A percentile compares a stretch with the other conserved stretches of the same genome.
Conservation (phyloP, 371 early-diverging fungal species). For the Nematocida homosporus region DNA sequence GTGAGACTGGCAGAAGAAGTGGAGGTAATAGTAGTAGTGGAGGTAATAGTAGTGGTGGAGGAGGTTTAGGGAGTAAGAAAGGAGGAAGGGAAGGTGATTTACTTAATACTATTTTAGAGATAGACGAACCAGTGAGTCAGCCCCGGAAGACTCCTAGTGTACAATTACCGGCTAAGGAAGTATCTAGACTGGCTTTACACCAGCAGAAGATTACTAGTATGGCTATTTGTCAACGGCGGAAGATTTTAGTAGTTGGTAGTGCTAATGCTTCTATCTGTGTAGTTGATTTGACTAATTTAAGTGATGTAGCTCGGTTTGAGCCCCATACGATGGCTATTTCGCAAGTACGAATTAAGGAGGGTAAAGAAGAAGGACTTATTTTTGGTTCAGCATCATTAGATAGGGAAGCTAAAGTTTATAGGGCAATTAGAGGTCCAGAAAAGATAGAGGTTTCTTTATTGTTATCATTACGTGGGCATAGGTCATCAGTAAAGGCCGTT, state of each 20-base stretch:
- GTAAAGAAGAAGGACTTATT: background rate
- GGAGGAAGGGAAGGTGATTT: conserved; percentile 41
- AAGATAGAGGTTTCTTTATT: conserved; percentile 30
- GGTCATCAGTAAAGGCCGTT: conserved; percentile 46
- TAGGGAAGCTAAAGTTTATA: conserved; percentile 55
- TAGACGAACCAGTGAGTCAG: conserved; percentile 17
- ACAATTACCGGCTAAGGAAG: conserved; percentile 25
- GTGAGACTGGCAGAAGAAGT: background rate
- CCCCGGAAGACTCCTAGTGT: background rate
- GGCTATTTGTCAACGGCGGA: conserved; percentile 41
- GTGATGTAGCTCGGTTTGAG: conserved; percentile 45
- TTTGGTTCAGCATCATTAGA: conserved; percentile 53
- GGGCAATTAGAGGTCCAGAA: conserved; percentile 22
- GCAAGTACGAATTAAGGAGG: conserved; percentile 44
- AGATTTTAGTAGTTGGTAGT: conserved; percentile 40
- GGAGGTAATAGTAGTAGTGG: background rate
- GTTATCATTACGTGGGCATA: conserved; percentile 41
- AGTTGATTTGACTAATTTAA: conserved; percentile 30
- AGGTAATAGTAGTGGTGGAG: background rate
- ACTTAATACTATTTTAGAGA: conserved; percentile 50
- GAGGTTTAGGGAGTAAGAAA: background rate
- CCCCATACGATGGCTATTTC: conserved; percentile 53
- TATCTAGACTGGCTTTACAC: conserved; percentile 33
- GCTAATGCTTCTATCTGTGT: conserved; percentile 48
- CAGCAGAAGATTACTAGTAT: conserved; percentile 49